Evolutionary conservation across 1,284 basidiomycete genomes (phyloP), one percentile per base, ranked within the genome.

Genomic region (Ustilago bromivora): DNA sequence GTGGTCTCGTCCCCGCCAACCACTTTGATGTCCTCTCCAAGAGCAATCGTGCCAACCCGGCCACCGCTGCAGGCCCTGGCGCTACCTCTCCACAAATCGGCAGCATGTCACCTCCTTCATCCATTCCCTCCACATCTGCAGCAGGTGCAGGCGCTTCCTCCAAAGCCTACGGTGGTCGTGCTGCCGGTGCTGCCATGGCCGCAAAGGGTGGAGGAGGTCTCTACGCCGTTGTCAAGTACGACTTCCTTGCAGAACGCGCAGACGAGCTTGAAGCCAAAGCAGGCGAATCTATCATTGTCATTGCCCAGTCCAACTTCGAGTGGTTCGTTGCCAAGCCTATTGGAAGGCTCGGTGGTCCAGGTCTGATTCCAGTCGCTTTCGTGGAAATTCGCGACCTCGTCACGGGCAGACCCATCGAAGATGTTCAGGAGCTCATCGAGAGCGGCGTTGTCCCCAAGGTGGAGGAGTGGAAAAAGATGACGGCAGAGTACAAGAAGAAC

Each of bases 391-490:
- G 94, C 67, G 96, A 99, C 87, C 94, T 96, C 23, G 88, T 91
- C 8, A 94, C 96, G 4, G 95, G 86, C 17, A 55, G 77, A 60
- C 75, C 75, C 15, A 68, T 89, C 73, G 88, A 90, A 28, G 92
- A 95, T 73, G 89, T 96, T 7, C 90, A 91, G 32, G 89, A 90
- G 28, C 89, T 97, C 70, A 94, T 97, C 86, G 91, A 94, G 82
- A 90, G 90, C 32, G 94, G 94, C 23, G 92, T 93, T 68, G 89
- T 99, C 13, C 97, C 97, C 28, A 92, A 92, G 78, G 95, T 99
- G 13, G 96, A 98, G 85, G 96, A 98, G 78, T 99, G 97, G 97
- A 98, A 98, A 87, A 92, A 92, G 84, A 93, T 94, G 61, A 94
- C 98, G 88, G 91, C 95, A 66, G 93, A 91, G 79, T 98, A 98